Base-by-base conservation (phyloP, 2,329 filamentous ascomycete genomes). In the Thielaviopsis punctulata region DNA sequence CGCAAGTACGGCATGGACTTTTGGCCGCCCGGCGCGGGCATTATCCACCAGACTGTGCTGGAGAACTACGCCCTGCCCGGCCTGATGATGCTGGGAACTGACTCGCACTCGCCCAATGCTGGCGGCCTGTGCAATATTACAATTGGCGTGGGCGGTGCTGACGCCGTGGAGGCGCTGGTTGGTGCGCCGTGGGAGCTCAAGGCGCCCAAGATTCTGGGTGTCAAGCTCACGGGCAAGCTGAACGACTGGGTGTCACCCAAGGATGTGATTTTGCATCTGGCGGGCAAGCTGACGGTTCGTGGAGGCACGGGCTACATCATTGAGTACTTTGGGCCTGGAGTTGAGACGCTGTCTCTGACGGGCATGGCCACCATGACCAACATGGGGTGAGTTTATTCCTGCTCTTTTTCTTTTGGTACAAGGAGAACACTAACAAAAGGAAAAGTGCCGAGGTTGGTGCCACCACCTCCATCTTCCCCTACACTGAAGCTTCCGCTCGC, bases 41-140 rank as follows among this genome's bases (percentile, higher is more conserved):
- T 95, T 59, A 95, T 98, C 59, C 92, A 98, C 69, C 92, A 98
- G 75, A 94, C 86, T 50, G 92, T 98, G 21, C 69, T 98, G 60
- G 92, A 98, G 72, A 96, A 98, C 69, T 98, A 98, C 64, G 86
- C 89, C 30, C 80, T 90, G n/a, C 92, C 92, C 19, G 92, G 92
- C 48, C 69, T 96, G 60, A 95, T 98, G 89, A 96, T 98, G 88
- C 77, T 98, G 41, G 92, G 92, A 52, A 98, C 92, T 25, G 92
- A 98, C 68, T 94, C 86, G 62, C 92, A 98, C 68, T 95, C 88
- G 45, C 92, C 92, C 44, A 98, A 96, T 63, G 92, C 87, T n/a
- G 92, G 92, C 60, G 92, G 92, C 55, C 72, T 96, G 52, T 88
- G 85, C 59, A 89, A 87, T 3, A 87, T 95, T 61, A 92, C 92